These are phyloP conservation scores for Mycena capillaripes DNA, from an alignment of 768 basidiomycete species.

Conservation along the genomic window DNA sequence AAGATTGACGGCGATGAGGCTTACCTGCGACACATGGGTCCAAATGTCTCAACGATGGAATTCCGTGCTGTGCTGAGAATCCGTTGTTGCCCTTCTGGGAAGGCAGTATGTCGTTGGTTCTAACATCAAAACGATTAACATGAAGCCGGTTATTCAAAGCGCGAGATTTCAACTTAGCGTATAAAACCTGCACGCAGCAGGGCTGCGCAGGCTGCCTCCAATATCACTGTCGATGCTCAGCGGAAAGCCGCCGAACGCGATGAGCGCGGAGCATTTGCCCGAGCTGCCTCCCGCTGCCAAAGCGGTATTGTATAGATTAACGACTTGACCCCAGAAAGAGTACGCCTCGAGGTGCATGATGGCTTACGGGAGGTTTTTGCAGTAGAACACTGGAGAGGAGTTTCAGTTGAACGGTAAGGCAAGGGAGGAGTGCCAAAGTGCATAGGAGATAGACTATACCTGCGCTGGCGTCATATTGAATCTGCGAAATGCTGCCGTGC, in stretches of 20 bases:
- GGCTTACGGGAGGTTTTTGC: constrained; percentile 57
- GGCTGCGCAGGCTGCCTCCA: constrained; percentile 49
- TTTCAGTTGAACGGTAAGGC: too few relatives aligned
- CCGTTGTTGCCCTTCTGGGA: constrained; percentile 59
- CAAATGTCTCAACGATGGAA: constrained; percentile 68
- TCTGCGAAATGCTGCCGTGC: constrained; percentile 43
- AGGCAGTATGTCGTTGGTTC: constrained; percentile 51
- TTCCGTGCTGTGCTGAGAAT: constrained; percentile 59
- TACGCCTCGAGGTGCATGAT: constrained; percentile 53
- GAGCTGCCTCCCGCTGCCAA: constrained; percentile 64
- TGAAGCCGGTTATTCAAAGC: background rate
- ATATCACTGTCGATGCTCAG: constrained; percentile 59
- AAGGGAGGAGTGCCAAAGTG: too few relatives aligned
- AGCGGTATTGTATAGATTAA: constrained; percentile 59
- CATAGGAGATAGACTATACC: constrained; percentile 50
- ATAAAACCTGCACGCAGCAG: constrained; percentile 39
- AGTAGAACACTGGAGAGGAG: constrained; percentile 52
- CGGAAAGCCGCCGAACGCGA: constrained; percentile 60
- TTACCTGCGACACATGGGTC: constrained; percentile 65
- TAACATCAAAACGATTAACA: background rate
- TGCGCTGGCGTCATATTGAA: constrained; percentile 57
- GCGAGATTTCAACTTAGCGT: constrained; percentile 26
- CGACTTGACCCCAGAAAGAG: constrained; percentile 48
- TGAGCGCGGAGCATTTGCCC: constrained; percentile 64
- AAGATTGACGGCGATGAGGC: background rate